Percentiles rank a stretch among this genome's conserved stretches.
These are phyloP conservation scores for Chaetomium tenue DNA, from an alignment of 495 filamentous ascomycete species.

Conservation along the genomic window DNA sequence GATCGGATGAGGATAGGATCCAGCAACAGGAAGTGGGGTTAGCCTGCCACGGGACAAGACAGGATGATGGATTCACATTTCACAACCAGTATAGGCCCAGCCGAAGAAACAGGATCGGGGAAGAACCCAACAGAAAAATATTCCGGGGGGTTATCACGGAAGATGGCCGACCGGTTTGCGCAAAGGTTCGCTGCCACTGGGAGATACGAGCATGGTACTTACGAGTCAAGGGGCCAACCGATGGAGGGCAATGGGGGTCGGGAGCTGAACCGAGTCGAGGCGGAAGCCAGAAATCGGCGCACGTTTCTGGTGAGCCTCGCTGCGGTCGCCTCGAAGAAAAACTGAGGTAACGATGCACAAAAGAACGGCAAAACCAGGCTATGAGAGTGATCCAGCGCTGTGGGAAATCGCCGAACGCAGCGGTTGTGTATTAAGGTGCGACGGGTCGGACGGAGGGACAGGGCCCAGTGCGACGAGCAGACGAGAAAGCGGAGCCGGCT, in stretches of 20 bases:
- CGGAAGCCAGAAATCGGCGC: background rate
- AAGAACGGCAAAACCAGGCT: background rate
- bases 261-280: background rate
- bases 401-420: constrained; percentile 16
- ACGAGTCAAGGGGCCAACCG: background rate
- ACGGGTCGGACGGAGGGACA: constrained; percentile 11
- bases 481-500: constrained; percentile 1
- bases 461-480: background rate
- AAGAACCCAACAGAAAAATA: background rate
- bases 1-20: constrained; percentile 1
- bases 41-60: background rate
- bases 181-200: background rate
- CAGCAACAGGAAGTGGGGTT: constrained; percentile 8
- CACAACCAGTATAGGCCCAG: background rate
- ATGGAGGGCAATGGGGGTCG: background rate
- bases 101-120: background rate
- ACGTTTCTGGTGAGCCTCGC: background rate
- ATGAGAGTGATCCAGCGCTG: constrained; percentile 5
- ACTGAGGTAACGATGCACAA: constrained; percentile 16
- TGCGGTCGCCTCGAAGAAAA: background rate
- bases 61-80: background rate
- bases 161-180: background rate
- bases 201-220: background rate
- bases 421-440: constrained; percentile 7
- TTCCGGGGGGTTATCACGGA: background rate